Evolutionary conservation across 108 stramenopile species (phyloP).

Genomic region (Nannochloropsis granulata): DNA sequence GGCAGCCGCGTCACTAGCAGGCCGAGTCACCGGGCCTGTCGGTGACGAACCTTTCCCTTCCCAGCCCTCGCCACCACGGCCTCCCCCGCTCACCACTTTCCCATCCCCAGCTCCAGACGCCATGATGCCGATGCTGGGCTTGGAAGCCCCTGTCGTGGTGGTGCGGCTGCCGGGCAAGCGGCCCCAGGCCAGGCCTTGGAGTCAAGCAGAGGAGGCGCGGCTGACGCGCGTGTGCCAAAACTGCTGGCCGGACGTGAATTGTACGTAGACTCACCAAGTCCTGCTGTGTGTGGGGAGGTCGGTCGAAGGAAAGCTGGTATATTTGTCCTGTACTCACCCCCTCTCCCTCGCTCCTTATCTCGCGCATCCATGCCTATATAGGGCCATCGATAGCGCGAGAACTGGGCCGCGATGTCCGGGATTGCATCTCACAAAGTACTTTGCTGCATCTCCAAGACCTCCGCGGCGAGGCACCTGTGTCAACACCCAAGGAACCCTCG

Average conservation of each 20-base stretch:
- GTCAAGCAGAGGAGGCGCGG: neutral
- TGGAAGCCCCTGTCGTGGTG: neutral
- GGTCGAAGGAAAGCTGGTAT: neutral
- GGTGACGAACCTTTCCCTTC: too few relatives aligned
- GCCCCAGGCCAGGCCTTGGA: neutral
- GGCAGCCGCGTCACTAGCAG: too few relatives aligned
- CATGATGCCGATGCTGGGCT: neutral
- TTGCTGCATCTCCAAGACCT: neutral
- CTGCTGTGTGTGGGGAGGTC: neutral
- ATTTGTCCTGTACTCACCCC: neutral
- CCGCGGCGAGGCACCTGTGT: neutral
- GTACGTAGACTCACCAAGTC: neutral
- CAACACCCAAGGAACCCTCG: too few relatives aligned
- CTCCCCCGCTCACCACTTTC: neutral
- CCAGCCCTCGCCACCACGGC: too few relatives aligned
- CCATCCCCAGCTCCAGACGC: neutral
- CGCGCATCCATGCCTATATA: neutral
- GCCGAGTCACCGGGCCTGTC: too few relatives aligned
- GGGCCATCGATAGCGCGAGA: neutral
- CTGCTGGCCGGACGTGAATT: neutral
- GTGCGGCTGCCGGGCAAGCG: neutral
- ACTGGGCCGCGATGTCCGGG: neutral
- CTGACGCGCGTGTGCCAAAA: neutral
- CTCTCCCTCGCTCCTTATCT: neutral
- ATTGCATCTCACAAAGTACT: neutral